These are phyloP conservation scores for Penicillium bovifimosum DNA, from an alignment of 495 filamentous ascomycete genomes.

Conservation along the genomic window DNA sequence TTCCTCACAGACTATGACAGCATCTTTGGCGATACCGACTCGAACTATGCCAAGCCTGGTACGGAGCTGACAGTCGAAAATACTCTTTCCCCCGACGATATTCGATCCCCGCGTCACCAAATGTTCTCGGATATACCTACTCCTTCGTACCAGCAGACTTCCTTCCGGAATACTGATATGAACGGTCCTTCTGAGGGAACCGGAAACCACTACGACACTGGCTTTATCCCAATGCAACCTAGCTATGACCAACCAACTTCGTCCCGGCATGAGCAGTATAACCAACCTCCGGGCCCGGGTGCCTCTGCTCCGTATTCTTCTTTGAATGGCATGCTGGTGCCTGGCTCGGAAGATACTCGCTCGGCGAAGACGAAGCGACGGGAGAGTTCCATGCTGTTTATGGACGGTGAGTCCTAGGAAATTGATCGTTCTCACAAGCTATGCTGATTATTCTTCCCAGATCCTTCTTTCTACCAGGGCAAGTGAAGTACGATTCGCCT, in stretches of 20 bases:
- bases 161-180: slow-evolving; percentile 38
- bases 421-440: background rate
- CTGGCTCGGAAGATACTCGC: slow-evolving; percentile 33
- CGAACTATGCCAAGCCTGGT: slow-evolving; percentile 9
- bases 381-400: slow-evolving; percentile 55
- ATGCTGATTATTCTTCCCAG: background rate
- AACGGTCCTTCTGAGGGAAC: slow-evolving; percentile 20
- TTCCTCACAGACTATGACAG: slow-evolving; percentile 85
- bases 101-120: slow-evolving; percentile 61
- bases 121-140: slow-evolving; percentile 68
- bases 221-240: slow-evolving; percentile 57
- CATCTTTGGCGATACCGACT: slow-evolving; percentile 64
- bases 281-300: slow-evolving; percentile 16
- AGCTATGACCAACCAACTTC: slow-evolving; percentile 45
- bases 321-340: slow-evolving; percentile 37
- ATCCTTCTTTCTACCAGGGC: slow-evolving; percentile 13
- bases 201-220: slow-evolving; percentile 44
- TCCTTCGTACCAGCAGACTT: slow-evolving; percentile 57
- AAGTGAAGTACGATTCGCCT: slow-evolving; percentile 7
- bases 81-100: slow-evolving; percentile 50
- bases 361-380: slow-evolving; percentile 48
- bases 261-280: slow-evolving; percentile 25
- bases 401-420: slow-evolving; percentile 27
- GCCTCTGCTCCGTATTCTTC: slow-evolving; percentile 32
- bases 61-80: slow-evolving; percentile 44